These are phyloP conservation scores for Fusarium succisae DNA, from an alignment of 2,329 filamentous ascomycete genomes.

Conservation along the genomic window DNA sequence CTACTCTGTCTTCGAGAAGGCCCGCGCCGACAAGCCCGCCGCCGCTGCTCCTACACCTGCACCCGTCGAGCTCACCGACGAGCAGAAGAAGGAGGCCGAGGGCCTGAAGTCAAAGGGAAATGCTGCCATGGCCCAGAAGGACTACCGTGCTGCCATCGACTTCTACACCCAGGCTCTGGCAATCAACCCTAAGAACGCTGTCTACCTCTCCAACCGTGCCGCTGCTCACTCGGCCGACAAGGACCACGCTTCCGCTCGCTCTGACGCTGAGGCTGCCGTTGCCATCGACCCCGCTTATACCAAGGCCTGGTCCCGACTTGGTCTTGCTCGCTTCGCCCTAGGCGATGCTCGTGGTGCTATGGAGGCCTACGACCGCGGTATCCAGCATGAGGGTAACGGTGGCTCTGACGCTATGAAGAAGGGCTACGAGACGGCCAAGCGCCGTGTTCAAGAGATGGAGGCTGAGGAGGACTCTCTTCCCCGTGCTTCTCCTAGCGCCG, in stretches of 20 bases:
- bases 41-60: constrained; percentile 46
- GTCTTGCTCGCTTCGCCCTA: constrained; percentile 89
- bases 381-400: constrained; percentile 92
- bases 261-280: constrained; percentile 91
- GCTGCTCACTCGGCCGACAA: constrained; percentile 88
- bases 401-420: constrained; percentile 98
- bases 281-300: constrained; percentile 91
- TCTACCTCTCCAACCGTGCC: constrained; percentile 97
- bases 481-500: constrained; percentile 61
- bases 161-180: constrained; percentile 88
- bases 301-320: constrained; percentile 95
- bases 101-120: constrained; percentile 90
- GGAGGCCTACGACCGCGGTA: constrained; percentile 93
- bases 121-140: constrained; percentile 92
- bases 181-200: constrained; percentile 85
- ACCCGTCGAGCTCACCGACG: constrained; percentile 55
- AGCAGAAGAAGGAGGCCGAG: constrained; percentile 83
- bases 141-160: constrained; percentile 84
- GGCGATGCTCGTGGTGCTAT: constrained; percentile 91
- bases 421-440: constrained; percentile 92
- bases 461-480: constrained; percentile 52
- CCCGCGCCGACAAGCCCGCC: constrained; percentile 61
- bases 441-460: constrained; percentile 83
- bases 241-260: constrained; percentile 83
- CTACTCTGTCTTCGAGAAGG: constrained; percentile 95